A percentile compares a stretch with the other conserved stretches of the same genome.
Conservation (phyloP, 2,329 filamentous ascomycete genomes). For the Penicillium sp. region DNA sequence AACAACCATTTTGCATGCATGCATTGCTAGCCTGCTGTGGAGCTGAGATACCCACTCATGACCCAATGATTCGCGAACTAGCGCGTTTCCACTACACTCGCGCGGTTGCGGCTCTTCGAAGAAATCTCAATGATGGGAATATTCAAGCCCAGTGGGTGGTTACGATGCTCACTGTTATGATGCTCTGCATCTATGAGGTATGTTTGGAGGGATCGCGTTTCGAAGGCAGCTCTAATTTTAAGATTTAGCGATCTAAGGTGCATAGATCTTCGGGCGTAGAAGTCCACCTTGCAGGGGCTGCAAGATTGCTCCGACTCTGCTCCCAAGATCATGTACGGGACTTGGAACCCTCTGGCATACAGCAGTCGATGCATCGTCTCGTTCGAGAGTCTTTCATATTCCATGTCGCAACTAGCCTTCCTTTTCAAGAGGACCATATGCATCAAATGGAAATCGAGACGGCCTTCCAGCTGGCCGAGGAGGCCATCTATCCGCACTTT, state of each 20-base stretch:
- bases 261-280: slow-evolving; percentile 16
- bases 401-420: slow-evolving; percentile 27
- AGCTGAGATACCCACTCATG: slow-evolving; percentile 18
- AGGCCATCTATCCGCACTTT: slow-evolving; percentile 7
- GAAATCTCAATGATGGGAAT: background rate
- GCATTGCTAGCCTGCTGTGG: slow-evolving; percentile 25
- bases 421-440: slow-evolving; percentile 17
- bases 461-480: background rate
- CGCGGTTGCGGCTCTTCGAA: slow-evolving; percentile 13
- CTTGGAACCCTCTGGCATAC: background rate
- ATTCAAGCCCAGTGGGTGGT: slow-evolving; percentile 5
- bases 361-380: slow-evolving; percentile 14
- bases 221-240: background rate
- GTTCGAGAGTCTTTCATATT: slow-evolving; percentile 29
- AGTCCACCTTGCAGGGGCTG: slow-evolving; percentile 24
- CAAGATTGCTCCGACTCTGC: slow-evolving; percentile 19
- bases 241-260: slow-evolving; percentile 18
- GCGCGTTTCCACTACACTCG: slow-evolving; percentile 19
- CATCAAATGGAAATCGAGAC: slow-evolving; percentile 16
- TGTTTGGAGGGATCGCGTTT: background rate
- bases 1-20: slow-evolving; percentile 23
- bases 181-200: slow-evolving; percentile 29
- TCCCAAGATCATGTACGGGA: background rate
- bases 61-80: slow-evolving; percentile 7
- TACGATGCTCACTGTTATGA: slow-evolving; percentile 17